A percentile compares a stretch with the other conserved stretches of the same genome.
Conservation (phyloP, 1,284 basidiomycete genomes). For the Moesziomyces sp. region DNA sequence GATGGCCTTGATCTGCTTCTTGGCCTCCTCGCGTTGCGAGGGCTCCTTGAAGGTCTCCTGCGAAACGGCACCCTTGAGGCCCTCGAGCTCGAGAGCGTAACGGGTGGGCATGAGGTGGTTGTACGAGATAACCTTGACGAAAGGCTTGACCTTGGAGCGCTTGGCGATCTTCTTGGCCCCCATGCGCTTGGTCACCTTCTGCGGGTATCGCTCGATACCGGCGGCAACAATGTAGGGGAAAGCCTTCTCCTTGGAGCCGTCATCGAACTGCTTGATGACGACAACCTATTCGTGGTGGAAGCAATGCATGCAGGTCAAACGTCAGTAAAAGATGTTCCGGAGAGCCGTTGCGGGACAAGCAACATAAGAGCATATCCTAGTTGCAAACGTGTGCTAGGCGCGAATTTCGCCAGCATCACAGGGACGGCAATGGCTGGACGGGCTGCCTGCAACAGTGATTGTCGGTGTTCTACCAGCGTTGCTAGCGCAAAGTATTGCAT, state of each 20-base stretch:
- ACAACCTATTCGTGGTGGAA: constrained; percentile 54
- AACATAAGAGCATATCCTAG: too few relatives aligned
- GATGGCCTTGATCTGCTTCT: constrained; percentile 67
- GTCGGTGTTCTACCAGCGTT: too few relatives aligned
- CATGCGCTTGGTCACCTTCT: constrained; percentile 67
- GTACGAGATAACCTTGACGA: constrained; percentile 68
- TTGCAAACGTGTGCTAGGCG: too few relatives aligned
- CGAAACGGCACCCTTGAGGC: constrained; percentile 64
- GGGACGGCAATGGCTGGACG: too few relatives aligned
- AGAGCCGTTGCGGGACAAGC: not conserved
- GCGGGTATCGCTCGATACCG: constrained; percentile 67
- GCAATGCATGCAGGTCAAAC: not conserved
- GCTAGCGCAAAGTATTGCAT: too few relatives aligned
- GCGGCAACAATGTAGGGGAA: constrained; percentile 67
- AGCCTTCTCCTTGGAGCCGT: constrained; percentile 66
- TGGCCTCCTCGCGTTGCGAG: constrained; percentile 67
- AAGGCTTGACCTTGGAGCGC: constrained; percentile 68
- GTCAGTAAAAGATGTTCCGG: constrained; percentile 2
- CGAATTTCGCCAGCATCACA: too few relatives aligned
- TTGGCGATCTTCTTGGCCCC: constrained; percentile 67
- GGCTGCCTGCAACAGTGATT: too few relatives aligned
- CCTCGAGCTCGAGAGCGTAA: constrained; percentile 68
- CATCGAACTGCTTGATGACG: constrained; percentile 68
- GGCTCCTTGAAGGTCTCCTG: constrained; percentile 68
- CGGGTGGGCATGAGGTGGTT: constrained; percentile 68